Evolutionary conservation across 805 yeast genomes (phyloP).

Genomic region (Danielozyma ontarioensis): DNA sequence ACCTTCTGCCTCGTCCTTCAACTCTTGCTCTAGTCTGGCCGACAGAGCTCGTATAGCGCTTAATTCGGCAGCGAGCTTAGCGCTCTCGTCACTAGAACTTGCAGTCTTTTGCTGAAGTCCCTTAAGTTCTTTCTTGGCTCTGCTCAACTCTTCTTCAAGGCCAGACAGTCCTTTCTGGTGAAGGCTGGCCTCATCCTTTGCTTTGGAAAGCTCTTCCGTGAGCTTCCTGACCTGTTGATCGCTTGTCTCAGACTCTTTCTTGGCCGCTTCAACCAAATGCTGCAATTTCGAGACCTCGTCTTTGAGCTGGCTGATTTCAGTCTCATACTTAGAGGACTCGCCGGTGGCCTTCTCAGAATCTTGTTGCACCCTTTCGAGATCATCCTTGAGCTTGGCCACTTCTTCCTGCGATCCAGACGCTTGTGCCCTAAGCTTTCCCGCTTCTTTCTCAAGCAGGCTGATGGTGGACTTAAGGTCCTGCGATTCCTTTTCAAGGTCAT

Average conservation of each 20-base stretch:
- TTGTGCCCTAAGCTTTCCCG: constrained; percentile 2
- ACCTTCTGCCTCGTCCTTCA: constrained; percentile 3
- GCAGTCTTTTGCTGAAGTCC: background rate
- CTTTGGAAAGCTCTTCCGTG: background rate
- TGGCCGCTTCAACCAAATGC: constrained; percentile 1
- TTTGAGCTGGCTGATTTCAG: background rate
- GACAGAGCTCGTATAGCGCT: background rate
- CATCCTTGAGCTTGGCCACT: constrained; percentile 1
- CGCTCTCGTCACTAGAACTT: background rate
- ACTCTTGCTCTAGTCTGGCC: constrained; percentile 1
- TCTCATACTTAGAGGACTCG: background rate
- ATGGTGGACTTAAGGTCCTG: constrained; percentile 6
- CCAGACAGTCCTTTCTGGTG: constrained; percentile 1
- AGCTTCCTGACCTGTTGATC: too few species aligned
- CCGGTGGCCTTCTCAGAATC: background rate
- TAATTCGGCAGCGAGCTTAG: constrained; percentile 1
- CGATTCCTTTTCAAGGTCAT: background rate
- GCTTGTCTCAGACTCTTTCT: too few species aligned
- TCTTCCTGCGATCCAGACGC: constrained; percentile 1
- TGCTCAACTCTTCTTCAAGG: constrained; percentile 1
- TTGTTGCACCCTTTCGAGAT: background rate
- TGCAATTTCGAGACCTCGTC: too few species aligned
- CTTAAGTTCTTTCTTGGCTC: background rate
- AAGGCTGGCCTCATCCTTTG: too few species aligned
- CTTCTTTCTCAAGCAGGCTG: constrained; percentile 1